phyloP scores from a whole-genome alignment of 192 early-diverging fungal species.

The Mortierella antarctica region DNA sequence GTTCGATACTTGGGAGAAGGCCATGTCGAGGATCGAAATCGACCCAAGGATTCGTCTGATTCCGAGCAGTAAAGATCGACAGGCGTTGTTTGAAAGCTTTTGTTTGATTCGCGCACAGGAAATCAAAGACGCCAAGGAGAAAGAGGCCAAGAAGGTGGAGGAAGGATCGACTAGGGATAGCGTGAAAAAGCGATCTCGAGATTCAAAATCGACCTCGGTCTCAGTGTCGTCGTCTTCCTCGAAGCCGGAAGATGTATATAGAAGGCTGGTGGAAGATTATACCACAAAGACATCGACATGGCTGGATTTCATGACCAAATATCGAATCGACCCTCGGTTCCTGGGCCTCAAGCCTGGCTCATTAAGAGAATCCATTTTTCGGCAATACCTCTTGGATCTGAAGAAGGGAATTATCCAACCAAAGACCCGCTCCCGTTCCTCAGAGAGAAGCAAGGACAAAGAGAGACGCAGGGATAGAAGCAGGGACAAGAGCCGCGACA shows the following conservation, averaged over 20 bases:
- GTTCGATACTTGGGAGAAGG: conserved; percentile 81
- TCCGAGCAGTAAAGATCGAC: conserved; percentile 61
- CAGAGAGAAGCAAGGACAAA: background rate
- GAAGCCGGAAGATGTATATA: conserved; percentile 65
- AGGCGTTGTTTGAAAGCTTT: conserved; percentile 77
- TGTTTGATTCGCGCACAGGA: conserved; percentile 72
- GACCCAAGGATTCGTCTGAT: conserved; percentile 63
- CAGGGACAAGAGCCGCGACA: background rate
- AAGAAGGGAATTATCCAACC: conserved; percentile 50
- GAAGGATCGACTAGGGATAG: background rate
- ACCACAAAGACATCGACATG: conserved; percentile 66
- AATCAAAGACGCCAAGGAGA: conserved; percentile 61
- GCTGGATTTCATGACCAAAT: conserved; percentile 81
- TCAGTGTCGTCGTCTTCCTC: conserved; percentile 18
- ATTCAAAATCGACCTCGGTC: conserved; percentile 16
- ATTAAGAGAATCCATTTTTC: conserved; percentile 71
- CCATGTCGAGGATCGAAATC: conserved; percentile 69
- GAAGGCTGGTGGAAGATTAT: conserved; percentile 67
- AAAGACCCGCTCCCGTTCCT: conserved; percentile 4
- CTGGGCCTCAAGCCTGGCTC: conserved; percentile 64
- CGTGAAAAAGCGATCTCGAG: background rate
- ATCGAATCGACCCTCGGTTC: conserved; percentile 73
- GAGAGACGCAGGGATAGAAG: background rate
- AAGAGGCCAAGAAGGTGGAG: conserved; percentile 46
- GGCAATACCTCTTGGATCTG: conserved; percentile 68